Percentiles rank a stretch among this genome's conserved stretches.
Conservation (phyloP, 1,284 basidiomycete genomes). For the Cryptococcus sp. region DNA sequence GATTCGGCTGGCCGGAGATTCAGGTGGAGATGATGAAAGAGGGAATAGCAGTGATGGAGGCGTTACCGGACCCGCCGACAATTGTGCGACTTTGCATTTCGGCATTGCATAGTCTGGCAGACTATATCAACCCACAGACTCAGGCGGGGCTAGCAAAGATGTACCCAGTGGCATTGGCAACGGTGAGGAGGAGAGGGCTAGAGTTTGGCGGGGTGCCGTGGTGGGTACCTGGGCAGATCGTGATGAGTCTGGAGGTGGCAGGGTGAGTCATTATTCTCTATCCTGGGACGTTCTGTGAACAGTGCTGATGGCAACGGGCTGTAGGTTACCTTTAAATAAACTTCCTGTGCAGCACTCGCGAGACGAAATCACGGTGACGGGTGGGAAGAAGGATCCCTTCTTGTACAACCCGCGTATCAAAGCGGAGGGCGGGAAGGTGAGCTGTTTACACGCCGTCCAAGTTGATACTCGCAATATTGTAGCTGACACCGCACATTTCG, state of each 20-base stretch:
- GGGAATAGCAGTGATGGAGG: conserved; percentile 82
- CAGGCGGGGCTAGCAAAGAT: conserved; percentile 73
- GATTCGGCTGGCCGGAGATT: conserved; percentile 86
- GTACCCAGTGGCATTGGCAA: conserved; percentile 64
- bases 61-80: conserved; percentile 59
- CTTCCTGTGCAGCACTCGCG: conserved; percentile 65
- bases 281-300: conserved; percentile 2
- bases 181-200: conserved; percentile 67
- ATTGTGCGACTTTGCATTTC: conserved; percentile 54
- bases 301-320: background rate
- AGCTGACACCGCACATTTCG: conserved; percentile 12
- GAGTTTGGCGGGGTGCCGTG: conserved; percentile 67
- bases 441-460: conserved; percentile 24
- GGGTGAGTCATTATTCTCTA: conserved; percentile 56
- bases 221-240: conserved; percentile 71
- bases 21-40: conserved; percentile 88
- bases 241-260: conserved; percentile 71
- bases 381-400: conserved; percentile 65
- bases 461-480: too few species aligned
- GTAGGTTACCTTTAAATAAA: conserved; percentile 67
- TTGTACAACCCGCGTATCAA: conserved; percentile 76
- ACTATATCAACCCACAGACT: conserved; percentile 64
- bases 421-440: conserved; percentile 59
- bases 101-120: conserved; percentile 65
- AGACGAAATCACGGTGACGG: conserved; percentile 26